These are phyloP conservation scores for Areca catechu DNA, from an alignment of 176 grass and related monocot species.

Conservation along the genomic window DNA sequence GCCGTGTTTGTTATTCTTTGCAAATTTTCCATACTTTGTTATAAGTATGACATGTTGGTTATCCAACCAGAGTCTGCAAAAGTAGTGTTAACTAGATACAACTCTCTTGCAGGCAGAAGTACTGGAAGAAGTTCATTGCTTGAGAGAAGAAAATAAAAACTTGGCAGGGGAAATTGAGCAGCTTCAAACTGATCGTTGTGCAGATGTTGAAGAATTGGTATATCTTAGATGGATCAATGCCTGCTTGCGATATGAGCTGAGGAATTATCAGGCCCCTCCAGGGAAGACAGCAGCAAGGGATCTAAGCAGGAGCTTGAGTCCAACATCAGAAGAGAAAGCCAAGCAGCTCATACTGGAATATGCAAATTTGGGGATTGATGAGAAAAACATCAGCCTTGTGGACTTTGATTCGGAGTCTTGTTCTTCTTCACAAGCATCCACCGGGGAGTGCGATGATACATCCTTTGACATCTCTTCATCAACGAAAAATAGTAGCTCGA, in stretches of 20 bases:
- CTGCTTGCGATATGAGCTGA: constrained; percentile 70
- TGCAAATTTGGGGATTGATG: constrained; percentile 28
- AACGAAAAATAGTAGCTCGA: constrained; percentile 12
- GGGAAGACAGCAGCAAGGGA: constrained; percentile 27
- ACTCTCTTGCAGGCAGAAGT: constrained; percentile 27
- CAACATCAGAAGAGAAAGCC: constrained; percentile 50
- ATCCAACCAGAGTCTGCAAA: constrained; percentile 10
- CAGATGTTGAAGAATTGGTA: constrained; percentile 65
- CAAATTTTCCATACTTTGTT: no score
- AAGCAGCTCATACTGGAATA: constrained; percentile 74
- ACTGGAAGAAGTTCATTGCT: constrained; percentile 22
- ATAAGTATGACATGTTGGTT: not conserved
- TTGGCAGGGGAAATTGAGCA: constrained; percentile 59
- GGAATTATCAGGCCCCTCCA: constrained; percentile 17
- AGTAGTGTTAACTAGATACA: not conserved
- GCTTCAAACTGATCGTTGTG: constrained; percentile 46
- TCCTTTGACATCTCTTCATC: not conserved
- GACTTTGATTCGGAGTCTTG: constrained; percentile 6
- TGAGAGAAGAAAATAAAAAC: constrained; percentile 44
- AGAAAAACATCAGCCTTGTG: constrained; percentile 15
- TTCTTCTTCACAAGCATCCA: constrained; percentile 27
- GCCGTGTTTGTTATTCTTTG: no score
- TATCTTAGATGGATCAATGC: constrained; percentile 93
- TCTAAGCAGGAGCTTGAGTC: constrained; percentile 72
- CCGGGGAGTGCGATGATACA: constrained; percentile 7